A percentile compares a stretch with the other conserved stretches of the same genome.
phyloP scores from a whole-genome alignment of 768 basidiomycete species.

The Lyophyllum decastes region DNA sequence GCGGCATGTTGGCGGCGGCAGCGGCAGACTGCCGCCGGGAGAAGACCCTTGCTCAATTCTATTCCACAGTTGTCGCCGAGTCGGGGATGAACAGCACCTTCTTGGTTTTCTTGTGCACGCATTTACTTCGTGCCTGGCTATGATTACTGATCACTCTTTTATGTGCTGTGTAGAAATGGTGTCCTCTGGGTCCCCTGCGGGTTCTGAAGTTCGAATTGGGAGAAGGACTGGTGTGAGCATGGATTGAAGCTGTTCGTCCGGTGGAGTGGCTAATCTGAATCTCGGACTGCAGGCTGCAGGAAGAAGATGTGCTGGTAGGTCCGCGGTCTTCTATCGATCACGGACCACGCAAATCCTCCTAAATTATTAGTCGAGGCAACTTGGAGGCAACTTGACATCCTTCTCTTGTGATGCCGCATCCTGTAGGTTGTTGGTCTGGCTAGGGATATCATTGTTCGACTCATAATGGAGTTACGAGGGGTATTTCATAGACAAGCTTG shows the following conservation, averaged over 20 bases:
- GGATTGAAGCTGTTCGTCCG: not conserved
- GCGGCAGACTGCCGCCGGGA: constrained; percentile 4
- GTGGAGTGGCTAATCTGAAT: not conserved
- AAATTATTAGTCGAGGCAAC: not conserved
- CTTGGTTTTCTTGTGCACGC: not conserved
- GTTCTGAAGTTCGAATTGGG: not conserved
- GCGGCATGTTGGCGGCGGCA: constrained; percentile 1
- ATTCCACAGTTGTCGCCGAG: not conserved
- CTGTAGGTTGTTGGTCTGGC: not conserved
- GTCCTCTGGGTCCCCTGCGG: too few species aligned
- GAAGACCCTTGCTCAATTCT: not conserved
- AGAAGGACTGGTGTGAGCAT: not conserved
- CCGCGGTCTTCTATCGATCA: not conserved
- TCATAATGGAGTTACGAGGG: not conserved
- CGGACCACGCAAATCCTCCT: not conserved
- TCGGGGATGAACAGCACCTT: not conserved
- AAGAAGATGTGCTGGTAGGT: not conserved
- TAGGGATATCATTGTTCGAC: not conserved
- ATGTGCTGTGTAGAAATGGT: not conserved
- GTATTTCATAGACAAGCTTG: not conserved
- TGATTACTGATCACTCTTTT: not conserved
- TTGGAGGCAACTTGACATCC: not conserved
- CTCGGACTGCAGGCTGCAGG: not conserved
- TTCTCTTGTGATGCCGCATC: not conserved
- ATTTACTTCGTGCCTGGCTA: not conserved